These are phyloP conservation scores for Chlorella sp. DNA, from an alignment of 139 green algal species.

Conservation along the genomic window DNA sequence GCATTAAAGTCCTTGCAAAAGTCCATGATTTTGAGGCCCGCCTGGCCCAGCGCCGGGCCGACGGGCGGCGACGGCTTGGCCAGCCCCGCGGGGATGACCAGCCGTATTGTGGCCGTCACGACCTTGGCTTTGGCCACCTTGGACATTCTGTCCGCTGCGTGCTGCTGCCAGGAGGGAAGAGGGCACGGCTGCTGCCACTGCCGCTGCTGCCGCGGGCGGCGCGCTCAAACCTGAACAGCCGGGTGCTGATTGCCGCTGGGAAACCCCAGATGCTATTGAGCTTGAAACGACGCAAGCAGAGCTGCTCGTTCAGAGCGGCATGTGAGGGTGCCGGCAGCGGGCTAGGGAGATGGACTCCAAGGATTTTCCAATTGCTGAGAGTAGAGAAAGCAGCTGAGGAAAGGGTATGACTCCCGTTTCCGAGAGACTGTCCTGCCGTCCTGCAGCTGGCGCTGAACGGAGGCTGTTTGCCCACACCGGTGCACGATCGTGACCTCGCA, in stretches of 20 bases:
- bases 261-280: background rate
- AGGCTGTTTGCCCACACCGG: no score
- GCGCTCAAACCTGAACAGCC: background rate
- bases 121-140: constrained; percentile 56
- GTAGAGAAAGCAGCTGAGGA: no score
- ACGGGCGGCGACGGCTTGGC: constrained; percentile 96
- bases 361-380: no score
- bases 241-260: background rate
- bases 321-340: no score
- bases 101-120: constrained; percentile 78
- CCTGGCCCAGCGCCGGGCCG: constrained; percentile 94
- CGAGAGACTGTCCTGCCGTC: no score
- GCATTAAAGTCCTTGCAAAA: constrained; percentile 99
- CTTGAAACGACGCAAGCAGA: background rate
- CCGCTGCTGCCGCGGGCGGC: background rate
- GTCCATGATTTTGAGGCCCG: constrained; percentile 98
- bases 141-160: background rate
- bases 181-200: background rate
- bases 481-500: no score
- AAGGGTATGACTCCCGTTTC: no score
- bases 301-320: no score
- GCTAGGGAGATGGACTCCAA: no score
- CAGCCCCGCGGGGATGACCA: constrained; percentile 92
- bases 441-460: no score
- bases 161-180: background rate